Evolutionary conservation across 495 filamentous ascomycete genomes (phyloP), one percentile per base, ranked within the genome.

Genomic region (Aspergillus mulundensis): DNA sequence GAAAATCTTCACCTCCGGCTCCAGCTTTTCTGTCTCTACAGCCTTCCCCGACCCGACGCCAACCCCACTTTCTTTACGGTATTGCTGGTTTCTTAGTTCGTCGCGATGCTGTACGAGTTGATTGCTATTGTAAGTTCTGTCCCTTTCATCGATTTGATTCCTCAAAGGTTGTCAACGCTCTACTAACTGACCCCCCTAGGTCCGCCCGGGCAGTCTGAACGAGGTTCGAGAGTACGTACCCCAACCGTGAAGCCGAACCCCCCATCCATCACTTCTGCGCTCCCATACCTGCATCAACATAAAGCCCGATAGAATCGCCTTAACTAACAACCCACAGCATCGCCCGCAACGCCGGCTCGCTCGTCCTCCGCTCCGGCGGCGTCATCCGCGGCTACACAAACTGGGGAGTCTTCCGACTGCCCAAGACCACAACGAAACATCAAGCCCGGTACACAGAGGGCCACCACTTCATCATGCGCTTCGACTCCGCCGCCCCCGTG

Each of bases 391-490:
- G 90, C 66, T 81, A 90, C 64, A 87, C 85, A 52, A 97, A 98
- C 79, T 98, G 94, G 94, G 95, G 95, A 64, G 77, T 84, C 57
- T 95, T 92, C 76, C 73, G 84, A 11, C 84, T 98, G 15, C 94
- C 94, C 28, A 85, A 82, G 59, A 76, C 84, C 58, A 81, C 83
- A 51, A 85, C 79, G 59, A 84, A 84, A 66, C 87, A 93, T 72
- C 90, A 96, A 73, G 81, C 85, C 54, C 80, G 80, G 53, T 87
- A 97, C 77, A 82, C 81, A 51, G 78, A 81, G 34, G 94, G 95
- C 30, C 91, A 97, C 72, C 95, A 97, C 78, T 98, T 98, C 77
- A 85, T 95, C 66, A 89, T 98, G 90, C 89, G 94, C 57, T 98
- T 95, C 75, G 94, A 98, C 70, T 65, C 85, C 30, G 83, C 82